phyloP scores from a whole-genome alignment of 805 yeast species.

The Pichia sporocuriosa region DNA sequence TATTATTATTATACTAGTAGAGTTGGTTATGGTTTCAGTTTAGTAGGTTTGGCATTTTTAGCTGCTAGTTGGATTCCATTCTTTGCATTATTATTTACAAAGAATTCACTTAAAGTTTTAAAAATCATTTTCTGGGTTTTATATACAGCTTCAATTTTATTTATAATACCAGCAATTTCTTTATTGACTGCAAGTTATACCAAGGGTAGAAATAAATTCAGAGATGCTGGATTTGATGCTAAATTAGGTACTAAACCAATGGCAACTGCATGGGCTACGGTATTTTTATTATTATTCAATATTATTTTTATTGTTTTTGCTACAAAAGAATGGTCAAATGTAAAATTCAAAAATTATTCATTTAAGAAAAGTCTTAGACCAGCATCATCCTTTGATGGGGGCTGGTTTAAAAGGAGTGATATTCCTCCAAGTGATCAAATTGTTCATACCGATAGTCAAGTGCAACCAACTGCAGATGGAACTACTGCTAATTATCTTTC shows the following conservation, averaged over 20 bases:
- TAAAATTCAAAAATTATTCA: background rate
- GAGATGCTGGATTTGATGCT: conserved; percentile 35
- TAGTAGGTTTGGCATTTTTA: conserved; percentile 51
- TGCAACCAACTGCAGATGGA: background rate
- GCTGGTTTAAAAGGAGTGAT: conserved; percentile 11
- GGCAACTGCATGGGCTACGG: conserved; percentile 60
- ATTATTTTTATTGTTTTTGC: conserved; percentile 9
- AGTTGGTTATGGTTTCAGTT: conserved; percentile 57
- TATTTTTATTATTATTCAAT: conserved; percentile 18
- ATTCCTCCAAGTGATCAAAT: conserved; percentile 7
- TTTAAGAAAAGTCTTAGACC: background rate
- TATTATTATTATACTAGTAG: conserved; percentile 62
- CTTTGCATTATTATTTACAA: conserved; percentile 12
- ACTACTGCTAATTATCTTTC: conserved; percentile 4
- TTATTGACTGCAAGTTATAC: conserved; percentile 50
- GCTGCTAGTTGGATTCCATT: conserved; percentile 40
- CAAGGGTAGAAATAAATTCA: conserved; percentile 44
- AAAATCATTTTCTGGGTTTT: conserved; percentile 8
- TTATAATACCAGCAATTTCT: conserved; percentile 39
- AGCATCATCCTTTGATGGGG: conserved; percentile 1
- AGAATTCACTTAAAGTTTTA: background rate
- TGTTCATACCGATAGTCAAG: background rate
- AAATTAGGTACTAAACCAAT: conserved; percentile 43
- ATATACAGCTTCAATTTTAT: conserved; percentile 33
- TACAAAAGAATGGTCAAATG: background rate